Base-by-base conservation (phyloP, 2,329 filamentous ascomycete species). In the Arthrocladium fulminans region DNA sequence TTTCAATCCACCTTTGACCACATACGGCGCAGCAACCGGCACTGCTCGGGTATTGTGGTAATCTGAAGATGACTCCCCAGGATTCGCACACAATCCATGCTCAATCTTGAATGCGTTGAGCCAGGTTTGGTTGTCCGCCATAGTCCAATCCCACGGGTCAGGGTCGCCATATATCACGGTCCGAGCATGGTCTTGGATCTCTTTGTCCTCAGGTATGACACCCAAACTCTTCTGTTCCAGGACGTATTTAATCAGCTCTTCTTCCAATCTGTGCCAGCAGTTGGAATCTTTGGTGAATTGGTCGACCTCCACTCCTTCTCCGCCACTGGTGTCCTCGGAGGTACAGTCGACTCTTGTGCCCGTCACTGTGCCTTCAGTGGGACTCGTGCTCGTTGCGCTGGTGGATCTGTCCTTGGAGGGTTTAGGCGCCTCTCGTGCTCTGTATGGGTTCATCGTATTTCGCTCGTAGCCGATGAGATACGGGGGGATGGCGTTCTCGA, bases 61-160 rank as follows among this genome's bases (percentile, higher is more conserved):
- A 15, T 66, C 60, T 5, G 63, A 59, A n/a, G 59, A 56, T 10
- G 61, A 61, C 1, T 59, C 49, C 13, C 57, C 52, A 12, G 9
- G n/a, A 13, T 15, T 6, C 25, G 29, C 27, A 19, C 63, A 59
- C 15, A 72, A 54, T 3, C 69, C 69, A 32, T 63, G 59, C 50
- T 71, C 66, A 8, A 65, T 66, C 54, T 73, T 73, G 45, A 73
- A 55, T 22, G 70, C 58, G 48, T 64, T 64, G 9, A 73, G 59
- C 70, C 70, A 73, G 8, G 65, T 58, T n/a, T 65, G 59, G 43
- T 71, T 71, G 53, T 72, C 70, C 6, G 70, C 70, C 48, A 67
- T 68, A 3, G 70, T 72, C 57, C 70, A 61, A 46, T 63, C 60
- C 62, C 62, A 63, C 2, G 61, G 58, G 50, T 64, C 61, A 39